These are phyloP conservation scores for Moelleriella libera DNA, from an alignment of 2,329 filamentous ascomycete genomes.

Conservation along the genomic window DNA sequence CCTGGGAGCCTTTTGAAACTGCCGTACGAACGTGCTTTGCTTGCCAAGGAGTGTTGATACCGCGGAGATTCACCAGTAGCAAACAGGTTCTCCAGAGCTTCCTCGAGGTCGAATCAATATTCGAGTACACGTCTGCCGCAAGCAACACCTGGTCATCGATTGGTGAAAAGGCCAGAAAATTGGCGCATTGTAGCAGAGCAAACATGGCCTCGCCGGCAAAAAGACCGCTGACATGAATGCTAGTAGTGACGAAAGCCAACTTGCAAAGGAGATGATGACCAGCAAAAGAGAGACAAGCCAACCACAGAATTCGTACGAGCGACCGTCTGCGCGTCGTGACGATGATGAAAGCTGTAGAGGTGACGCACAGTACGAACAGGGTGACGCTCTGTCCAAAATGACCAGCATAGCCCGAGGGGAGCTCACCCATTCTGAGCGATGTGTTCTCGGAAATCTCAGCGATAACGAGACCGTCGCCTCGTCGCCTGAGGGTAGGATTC, in stretches of 20 bases:
- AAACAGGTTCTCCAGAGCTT: neutral
- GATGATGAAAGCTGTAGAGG: neutral
- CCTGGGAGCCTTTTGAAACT: too few species aligned
- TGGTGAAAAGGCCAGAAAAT: neutral
- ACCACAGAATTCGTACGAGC: neutral
- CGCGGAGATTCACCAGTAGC: conserved; percentile 1
- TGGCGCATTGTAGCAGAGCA: neutral
- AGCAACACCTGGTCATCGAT: neutral
- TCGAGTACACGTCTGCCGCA: neutral
- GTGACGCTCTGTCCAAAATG: neutral
- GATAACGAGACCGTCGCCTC: too few species aligned
- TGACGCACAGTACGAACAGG: neutral
- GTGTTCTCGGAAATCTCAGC: neutral
- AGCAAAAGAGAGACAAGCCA: neutral
- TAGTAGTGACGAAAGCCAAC: neutral
- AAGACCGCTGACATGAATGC: neutral
- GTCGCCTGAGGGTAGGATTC: too few species aligned
- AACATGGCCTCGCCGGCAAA: neutral
- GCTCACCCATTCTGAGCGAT: neutral
- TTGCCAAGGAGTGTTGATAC: conserved; percentile 1
- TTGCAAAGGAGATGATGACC: neutral
- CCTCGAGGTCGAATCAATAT: neutral
- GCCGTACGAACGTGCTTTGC: neutral
- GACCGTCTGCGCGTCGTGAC: neutral
- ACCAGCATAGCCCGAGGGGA: neutral